Percentiles rank a stretch among this genome's conserved stretches.
phyloP scores from a whole-genome alignment of 768 basidiomycete species.

The Baorangia bicolor region DNA sequence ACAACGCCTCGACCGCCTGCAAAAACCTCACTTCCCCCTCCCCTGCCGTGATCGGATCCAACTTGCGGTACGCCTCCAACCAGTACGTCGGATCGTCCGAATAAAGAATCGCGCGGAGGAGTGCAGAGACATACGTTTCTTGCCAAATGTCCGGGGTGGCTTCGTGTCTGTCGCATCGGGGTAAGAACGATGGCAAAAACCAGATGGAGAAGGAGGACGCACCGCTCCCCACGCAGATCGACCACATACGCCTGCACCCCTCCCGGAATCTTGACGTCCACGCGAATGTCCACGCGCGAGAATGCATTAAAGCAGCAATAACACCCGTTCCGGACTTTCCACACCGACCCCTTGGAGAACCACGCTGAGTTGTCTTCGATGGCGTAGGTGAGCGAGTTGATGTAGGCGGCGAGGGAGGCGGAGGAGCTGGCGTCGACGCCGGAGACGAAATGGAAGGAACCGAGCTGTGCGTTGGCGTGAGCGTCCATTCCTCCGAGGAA shows the following conservation, averaged over 20 bases:
- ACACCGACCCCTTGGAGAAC: conserved; percentile 82
- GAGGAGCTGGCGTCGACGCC: conserved; percentile 99
- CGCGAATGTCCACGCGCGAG: conserved; percentile 91
- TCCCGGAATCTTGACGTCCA: conserved; percentile 98
- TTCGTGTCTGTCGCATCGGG: conserved; percentile 50
- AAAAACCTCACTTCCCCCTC: conserved; percentile 91
- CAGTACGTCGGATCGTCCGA: conserved; percentile 92
- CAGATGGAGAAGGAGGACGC: conserved; percentile 27
- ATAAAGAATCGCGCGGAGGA: conserved; percentile 89
- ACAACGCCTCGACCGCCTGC: conserved; percentile 85
- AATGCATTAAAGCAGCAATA: conserved; percentile 99
- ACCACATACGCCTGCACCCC: conserved; percentile 94
- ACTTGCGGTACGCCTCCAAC: conserved; percentile 90
- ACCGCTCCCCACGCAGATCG: conserved; percentile 93
- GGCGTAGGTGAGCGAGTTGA: conserved; percentile 96
- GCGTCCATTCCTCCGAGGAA: not conserved
- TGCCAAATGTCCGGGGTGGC: conserved; percentile 94
- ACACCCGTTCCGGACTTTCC: conserved; percentile 92
- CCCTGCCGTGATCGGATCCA: conserved; percentile 88
- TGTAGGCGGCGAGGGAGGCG: conserved; percentile 95
- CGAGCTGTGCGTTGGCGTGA: conserved; percentile 50
- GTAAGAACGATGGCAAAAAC: not conserved
- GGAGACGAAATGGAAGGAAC: conserved; percentile 96
- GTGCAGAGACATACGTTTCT: conserved; percentile 93
- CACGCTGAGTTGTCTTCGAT: conserved; percentile 90